phyloP scores from a whole-genome alignment of 2,329 filamentous ascomycete species.

The Verticillium nubilum region DNA sequence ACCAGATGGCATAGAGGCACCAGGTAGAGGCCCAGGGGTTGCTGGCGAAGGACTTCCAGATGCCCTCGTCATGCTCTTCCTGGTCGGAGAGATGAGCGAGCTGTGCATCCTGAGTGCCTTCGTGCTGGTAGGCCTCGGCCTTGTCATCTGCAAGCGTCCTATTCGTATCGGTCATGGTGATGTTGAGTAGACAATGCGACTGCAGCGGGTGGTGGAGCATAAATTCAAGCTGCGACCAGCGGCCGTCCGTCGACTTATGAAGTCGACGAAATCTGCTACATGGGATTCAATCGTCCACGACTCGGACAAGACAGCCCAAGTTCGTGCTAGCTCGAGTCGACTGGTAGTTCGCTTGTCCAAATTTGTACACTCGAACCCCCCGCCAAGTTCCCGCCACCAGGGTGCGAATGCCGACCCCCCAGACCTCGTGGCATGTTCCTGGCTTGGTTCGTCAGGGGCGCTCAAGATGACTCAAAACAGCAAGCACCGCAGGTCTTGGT shows the following conservation, averaged over 20 bases:
- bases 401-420: background rate
- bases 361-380: background rate
- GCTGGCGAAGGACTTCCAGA: conserved; percentile 16
- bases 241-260: background rate
- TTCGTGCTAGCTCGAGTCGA: background rate
- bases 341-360: background rate
- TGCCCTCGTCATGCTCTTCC: conserved; percentile 18
- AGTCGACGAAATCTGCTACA: background rate
- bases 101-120: background rate
- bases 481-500: no score
- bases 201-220: background rate
- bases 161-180: background rate
- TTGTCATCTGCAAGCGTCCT: background rate
- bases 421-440: no score
- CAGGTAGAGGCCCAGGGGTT: conserved; percentile 22
- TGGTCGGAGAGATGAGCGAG: conserved; percentile 15
- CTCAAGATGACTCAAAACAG: no score
- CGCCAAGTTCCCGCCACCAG: background rate
- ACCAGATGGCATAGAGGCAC: conserved; percentile 33
- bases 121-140: background rate
- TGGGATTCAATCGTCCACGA: background rate
- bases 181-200: background rate
- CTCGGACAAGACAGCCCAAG: background rate
- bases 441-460: no score
- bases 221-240: background rate